Base-by-base conservation (phyloP, 2,329 filamentous ascomycete genomes). In the Chalaropsis thielavioides region DNA sequence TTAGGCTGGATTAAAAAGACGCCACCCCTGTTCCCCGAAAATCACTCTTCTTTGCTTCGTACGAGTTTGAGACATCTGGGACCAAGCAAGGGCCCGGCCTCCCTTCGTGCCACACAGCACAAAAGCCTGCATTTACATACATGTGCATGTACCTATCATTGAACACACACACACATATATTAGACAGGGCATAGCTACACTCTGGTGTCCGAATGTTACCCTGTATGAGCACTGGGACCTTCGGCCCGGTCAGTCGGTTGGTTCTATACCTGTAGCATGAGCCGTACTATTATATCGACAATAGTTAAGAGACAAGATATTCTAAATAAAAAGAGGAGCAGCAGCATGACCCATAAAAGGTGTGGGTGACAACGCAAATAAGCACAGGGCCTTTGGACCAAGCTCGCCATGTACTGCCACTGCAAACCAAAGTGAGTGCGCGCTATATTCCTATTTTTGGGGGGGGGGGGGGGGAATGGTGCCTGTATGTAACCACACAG, bases 171-270 rank as follows among this genome's bases (percentile, higher is more conserved):
- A 35, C 11, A n/a, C 6, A 35, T 31, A 13, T 10, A 13, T 7
- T 15, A 11, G n/a, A 35, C 22, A 35, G 15, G 11, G n/a, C 5
- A 5, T 15, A 17, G 7, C 51, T 24, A 56, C 24, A 17, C 51
- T 13, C n/a, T n/a, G n/a, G 22, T 17, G 11, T 27, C 13, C 17
- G 51, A 35, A 56, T 31, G 51, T 3, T 17, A 56, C 51, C 51
- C 24, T 15, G 17, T 11, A 56, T 11, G 51, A 24, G 1, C 27
- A 17, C 13, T 56, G 11, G 27, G 22, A n/a, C 51, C 6, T 10
- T 56, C 51, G 51, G 51, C 51, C 51, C 51, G 27, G 51, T 56
- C 24, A 56, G 51, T 56, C 51, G 51, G 51, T 56, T 56, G n/a
- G 51, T 19, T 35, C 13, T 56, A 56, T 56, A 56, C 51, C 15